phyloP scores from a whole-genome alignment of 306 rosid species.

The Ormosia emarginata region DNA sequence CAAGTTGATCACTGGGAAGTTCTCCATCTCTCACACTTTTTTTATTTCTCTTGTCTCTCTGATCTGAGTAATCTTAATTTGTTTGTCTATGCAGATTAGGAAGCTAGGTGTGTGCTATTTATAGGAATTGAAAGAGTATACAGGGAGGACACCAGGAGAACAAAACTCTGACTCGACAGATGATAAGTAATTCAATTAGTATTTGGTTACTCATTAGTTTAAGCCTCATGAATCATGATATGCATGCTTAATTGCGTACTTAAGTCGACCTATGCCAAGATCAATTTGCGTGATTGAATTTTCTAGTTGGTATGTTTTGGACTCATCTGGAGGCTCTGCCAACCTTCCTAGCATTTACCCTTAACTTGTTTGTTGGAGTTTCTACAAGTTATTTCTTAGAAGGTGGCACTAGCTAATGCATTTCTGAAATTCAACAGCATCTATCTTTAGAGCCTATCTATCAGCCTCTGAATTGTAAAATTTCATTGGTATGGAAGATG shows the following conservation, averaged over 20 bases:
- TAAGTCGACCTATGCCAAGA: background rate
- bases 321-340: background rate
- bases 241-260: background rate
- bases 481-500: background rate
- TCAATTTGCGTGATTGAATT: constrained; percentile 10
- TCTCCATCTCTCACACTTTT: constrained; percentile 42
- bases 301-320: background rate
- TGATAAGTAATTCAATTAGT: background rate
- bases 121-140: background rate
- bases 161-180: background rate
- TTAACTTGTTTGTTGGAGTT: background rate
- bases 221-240: background rate
- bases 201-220: no score
- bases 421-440: background rate
- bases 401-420: background rate
- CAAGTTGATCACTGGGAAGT: constrained; percentile 64
- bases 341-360: background rate
- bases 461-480: background rate
- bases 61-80: background rate
- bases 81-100: background rate
- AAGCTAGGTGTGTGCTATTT: background rate
- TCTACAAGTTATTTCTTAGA: background rate
- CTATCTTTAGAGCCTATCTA: background rate
- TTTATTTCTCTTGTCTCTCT: background rate
- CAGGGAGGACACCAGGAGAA: background rate